Base-by-base conservation (phyloP, 768 basidiomycete species). In the Lentinula lateritia region DNA sequence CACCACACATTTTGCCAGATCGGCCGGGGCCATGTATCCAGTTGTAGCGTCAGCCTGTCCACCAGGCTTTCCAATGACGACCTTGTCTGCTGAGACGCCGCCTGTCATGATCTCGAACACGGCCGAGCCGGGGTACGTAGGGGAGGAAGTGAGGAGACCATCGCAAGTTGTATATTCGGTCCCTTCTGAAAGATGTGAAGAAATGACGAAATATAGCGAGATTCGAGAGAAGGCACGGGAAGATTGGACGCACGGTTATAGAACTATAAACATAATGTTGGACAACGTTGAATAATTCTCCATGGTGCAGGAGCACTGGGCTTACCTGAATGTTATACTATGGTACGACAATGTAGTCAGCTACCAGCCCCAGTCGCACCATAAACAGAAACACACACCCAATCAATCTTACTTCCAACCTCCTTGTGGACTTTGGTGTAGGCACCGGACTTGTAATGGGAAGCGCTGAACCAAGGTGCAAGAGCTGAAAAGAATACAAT, bases 21-120 rank as follows among this genome's bases (percentile, higher is more conserved):
- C 74, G 1, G 72, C 62, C 0, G 81, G 69, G 34, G 60, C 66
- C 39, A 85, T 78, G 70, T 79, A 85, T 3, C 81, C 76, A 52
- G 76, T 81, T 48, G 41, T 69, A 0, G 80, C 78, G 35, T 75
- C 76, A 1, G 56, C 41, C 0, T 70, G 61, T 18, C n/a, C 42
- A 0, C 76, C 78, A 0, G 83, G 84, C 68, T 85, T 85, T 8
- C 82, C 83, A 63, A 85, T 81, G 65, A 84, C 76, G 50, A 85
- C 71, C 68, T 85, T 85, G 69, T 78, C 61, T 18, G 76, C 62
- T 5, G 68, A 48, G 7, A 84, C 75, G 28, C 80, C 79, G 42
- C 70, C 70, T 0, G 72, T 73, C 48, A 74, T 72, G 62, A 77
- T 75, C 64, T 77, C 71, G 63, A 77, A 72, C 36, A 66, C 70